Base-by-base conservation (phyloP, 1,139 yeast genomes). In the Yamadazyma jaroonii region DNA sequence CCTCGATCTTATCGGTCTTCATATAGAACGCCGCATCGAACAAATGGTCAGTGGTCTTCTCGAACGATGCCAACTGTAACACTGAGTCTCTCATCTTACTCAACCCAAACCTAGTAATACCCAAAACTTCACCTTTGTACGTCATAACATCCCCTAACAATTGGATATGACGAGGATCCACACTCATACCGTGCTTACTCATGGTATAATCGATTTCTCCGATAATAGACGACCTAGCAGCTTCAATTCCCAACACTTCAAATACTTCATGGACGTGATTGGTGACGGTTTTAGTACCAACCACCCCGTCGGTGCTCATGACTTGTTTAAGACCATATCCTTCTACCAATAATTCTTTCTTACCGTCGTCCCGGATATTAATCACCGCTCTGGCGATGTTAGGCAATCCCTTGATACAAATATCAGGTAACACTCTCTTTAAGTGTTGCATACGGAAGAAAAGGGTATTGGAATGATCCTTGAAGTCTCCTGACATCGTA, bases 161-260 rank as follows among this genome's bases (percentile, higher is more conserved):
- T 67, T 92, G 98, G 59, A 94, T 89, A 65, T 94, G 99, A 72
- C 99, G 95, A 46, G 98, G 98, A 72, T 94, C 99, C 41, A 94
- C 97, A 61, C 95, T 87, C 98, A 94, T 94, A 64, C 98, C 98
- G 72, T 94, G 98, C 62, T 89, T 88, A 62, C 95, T 83, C 99
- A 94, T 94, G 40, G 98, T 94, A 56, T 90, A 89, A 60, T 88
- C 96, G 60, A 94, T 92, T 69, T 94, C 98, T 47, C 82, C 82
- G 56, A 92, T 85, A 58, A 94, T 94, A 49, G 95, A 83, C 0
- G 89, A 72, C 61, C 99, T 77, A 1, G 98, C 98, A 1, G 99
- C 99, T 61, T 94, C 99, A 48, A 94, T 94, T 55, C 99, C 99
- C 46, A 94, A 72, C 9, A 92, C 97, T 44, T 81, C 79, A 55